Evolutionary conservation across 257 asterid genomes (phyloP), one percentile per base, ranked within the genome.

Genomic region (Anisodus tanguticus): DNA sequence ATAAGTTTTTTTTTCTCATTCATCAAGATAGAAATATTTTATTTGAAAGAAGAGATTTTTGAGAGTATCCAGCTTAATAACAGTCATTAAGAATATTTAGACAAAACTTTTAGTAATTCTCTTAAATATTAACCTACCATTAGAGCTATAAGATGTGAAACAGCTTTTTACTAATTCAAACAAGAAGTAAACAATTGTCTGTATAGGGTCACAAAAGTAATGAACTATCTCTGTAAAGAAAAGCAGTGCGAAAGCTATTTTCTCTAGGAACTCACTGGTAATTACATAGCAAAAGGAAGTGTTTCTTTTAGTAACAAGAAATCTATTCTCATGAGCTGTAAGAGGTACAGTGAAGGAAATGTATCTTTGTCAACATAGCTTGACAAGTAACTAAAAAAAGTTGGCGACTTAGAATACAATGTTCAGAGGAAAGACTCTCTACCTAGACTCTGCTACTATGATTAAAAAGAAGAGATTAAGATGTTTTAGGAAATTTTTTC

Each of bases 311-410:
- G 45, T 49, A 49, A 5, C 59, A 49, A 51, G 59, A 74, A 54
- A 74, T 74, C 43, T 49, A 49, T 49, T 74, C 62, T 74, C 19
- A 49, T 74, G 6, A 49, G 45, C 22, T 74, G 81, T 22, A 74
- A 49, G 60, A 22, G 41, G 59, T 19, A 45, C 22, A 3, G 59
- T 72, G 80, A 74, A 74, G 62, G 19, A 49, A 49, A 53, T 74
- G 22, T 76, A 49, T 13, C 9, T 51, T 53, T 64, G 53, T 53
- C 81, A 31, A 31, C 64, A 8, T 77, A 13, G 22, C 7, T 13
- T 77, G 47, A 77, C 3, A 9, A 77, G 64, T 13, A 74, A 74
- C 62, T 7, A 13, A 13, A 77, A 13, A 77, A 4, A 53, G 63
- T 51, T 51, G 22, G 8, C 4, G 22, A 53, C 26, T 53, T 31